These are phyloP conservation scores for Acer yangbiense DNA, from an alignment of 345 rosid species.

Conservation along the genomic window DNA sequence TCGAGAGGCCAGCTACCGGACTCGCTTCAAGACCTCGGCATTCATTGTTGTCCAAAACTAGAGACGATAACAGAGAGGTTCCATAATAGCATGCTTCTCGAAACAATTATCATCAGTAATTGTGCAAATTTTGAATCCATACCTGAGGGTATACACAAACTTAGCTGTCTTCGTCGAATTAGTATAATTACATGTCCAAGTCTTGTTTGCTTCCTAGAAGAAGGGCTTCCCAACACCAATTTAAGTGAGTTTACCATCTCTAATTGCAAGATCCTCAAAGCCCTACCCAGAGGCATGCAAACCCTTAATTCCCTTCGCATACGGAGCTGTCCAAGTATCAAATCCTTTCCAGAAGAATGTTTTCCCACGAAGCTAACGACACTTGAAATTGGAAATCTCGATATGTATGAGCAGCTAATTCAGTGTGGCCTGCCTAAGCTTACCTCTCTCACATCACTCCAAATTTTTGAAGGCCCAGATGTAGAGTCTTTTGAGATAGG, in stretches of 20 bases:
- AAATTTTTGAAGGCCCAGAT: slow-evolving; percentile 9
- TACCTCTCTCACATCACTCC: slow-evolving; percentile 10
- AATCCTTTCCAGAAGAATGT: slow-evolving; percentile 13
- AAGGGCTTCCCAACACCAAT: background rate
- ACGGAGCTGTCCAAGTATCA: background rate
- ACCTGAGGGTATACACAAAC: background rate
- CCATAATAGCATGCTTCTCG: background rate
- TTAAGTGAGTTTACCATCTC: background rate
- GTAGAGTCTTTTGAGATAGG: slow-evolving; percentile 20
- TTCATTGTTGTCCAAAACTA: background rate
- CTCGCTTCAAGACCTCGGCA: background rate
- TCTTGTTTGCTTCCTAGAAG: background rate
- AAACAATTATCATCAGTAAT: background rate
- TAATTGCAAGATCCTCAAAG: background rate
- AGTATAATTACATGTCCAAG: background rate
- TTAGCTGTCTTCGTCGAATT: background rate
- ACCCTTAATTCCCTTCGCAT: background rate
- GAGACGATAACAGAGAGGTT: background rate
- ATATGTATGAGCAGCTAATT: background rate
- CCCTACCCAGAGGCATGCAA: slow-evolving; percentile 4
- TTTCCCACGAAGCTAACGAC: background rate
- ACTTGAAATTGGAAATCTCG: background rate
- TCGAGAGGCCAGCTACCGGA: background rate
- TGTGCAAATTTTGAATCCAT: background rate
- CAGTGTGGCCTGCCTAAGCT: slow-evolving; percentile 27